A percentile compares a stretch with the other conserved stretches of the same genome.
phyloP scores from a whole-genome alignment of 2,329 filamentous ascomycete genomes.

The Leptographium wingfieldii region DNA sequence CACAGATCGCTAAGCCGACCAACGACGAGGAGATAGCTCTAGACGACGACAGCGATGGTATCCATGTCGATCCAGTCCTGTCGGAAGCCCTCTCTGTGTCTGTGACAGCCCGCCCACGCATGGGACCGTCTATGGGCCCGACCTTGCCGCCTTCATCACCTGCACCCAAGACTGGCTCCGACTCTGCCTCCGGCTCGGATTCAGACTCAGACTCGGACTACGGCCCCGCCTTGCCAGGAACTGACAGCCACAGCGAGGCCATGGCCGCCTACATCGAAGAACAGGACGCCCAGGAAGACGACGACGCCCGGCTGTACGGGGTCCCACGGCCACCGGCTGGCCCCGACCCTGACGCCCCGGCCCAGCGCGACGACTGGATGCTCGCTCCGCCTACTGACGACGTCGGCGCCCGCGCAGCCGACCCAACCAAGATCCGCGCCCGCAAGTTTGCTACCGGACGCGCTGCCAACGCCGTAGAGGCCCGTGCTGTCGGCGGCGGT shows the following conservation, averaged over 20 bases:
- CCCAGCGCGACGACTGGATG: slow-evolving; percentile 78
- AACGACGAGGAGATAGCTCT: slow-evolving; percentile 28
- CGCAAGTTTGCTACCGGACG: slow-evolving; percentile 67
- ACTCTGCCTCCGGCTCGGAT: slow-evolving; percentile 21
- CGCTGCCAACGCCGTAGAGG: slow-evolving; percentile 19
- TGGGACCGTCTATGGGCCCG: slow-evolving; percentile 15
- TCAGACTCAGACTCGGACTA: slow-evolving; percentile 42
- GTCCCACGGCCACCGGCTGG: slow-evolving; percentile 18
- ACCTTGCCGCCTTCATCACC: slow-evolving; percentile 15
- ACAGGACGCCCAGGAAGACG: slow-evolving; percentile 7
- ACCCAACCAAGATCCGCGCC: slow-evolving; percentile 71
- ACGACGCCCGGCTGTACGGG: slow-evolving; percentile 27
- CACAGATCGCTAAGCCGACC: background rate
- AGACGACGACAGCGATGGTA: slow-evolving; percentile 22
- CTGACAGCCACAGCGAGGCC: slow-evolving; percentile 13
- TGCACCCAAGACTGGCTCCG: slow-evolving; percentile 20
- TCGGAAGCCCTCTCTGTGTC: background rate
- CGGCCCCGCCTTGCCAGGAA: slow-evolving; percentile 44
- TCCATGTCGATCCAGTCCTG: slow-evolving; percentile 13
- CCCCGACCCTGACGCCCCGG: slow-evolving; percentile 25
- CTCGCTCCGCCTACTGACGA: slow-evolving; percentile 50
- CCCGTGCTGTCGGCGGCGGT: slow-evolving; percentile 1
- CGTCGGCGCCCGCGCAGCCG: slow-evolving; percentile 46
- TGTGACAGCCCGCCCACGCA: background rate
- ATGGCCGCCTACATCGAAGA: slow-evolving; percentile 23